Evolutionary conservation across 352 stramenopile genomes (phyloP).

Genomic region (Globisporangium acanthophoron): DNA sequence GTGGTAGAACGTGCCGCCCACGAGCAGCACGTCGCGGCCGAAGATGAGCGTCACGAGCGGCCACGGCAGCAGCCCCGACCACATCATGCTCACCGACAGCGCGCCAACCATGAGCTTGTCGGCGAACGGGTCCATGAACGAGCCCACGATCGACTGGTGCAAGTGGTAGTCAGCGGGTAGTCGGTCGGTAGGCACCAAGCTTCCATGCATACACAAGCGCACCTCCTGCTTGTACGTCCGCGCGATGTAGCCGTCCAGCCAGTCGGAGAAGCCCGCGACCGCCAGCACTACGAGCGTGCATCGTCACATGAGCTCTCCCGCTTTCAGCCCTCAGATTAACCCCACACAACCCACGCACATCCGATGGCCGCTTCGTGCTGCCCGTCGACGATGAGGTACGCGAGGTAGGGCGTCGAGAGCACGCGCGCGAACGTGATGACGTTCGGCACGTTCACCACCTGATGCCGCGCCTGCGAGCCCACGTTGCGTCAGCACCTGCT

Average conservation of each 20-base stretch:
- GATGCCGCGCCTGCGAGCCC: constrained; percentile 38
- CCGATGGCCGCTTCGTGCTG: constrained; percentile 61
- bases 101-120: constrained; percentile 79
- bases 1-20: constrained; percentile 76
- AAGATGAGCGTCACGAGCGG: constrained; percentile 65
- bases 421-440: constrained; percentile 77
- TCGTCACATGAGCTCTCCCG: neutral
- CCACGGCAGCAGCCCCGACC: constrained; percentile 54
- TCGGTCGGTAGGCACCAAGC: no score
- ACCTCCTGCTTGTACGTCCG: constrained; percentile 70
- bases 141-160: constrained; percentile 63
- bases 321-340: neutral
- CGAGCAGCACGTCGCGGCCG: constrained; percentile 62
- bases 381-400: constrained; percentile 65
- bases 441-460: constrained; percentile 77
- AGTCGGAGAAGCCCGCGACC: constrained; percentile 67
- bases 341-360: constrained; percentile 24
- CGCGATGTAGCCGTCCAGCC: constrained; percentile 79
- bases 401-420: constrained; percentile 68
- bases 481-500: no score
- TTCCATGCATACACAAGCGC: constrained; percentile 1
- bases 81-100: constrained; percentile 72
- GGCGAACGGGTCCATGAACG: constrained; percentile 77
- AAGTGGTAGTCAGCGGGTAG: neutral
- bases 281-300: constrained; percentile 42